These are phyloP conservation scores for Aspergillus nanangensis DNA, from an alignment of 495 filamentous ascomycete species.

Conservation along the genomic window DNA sequence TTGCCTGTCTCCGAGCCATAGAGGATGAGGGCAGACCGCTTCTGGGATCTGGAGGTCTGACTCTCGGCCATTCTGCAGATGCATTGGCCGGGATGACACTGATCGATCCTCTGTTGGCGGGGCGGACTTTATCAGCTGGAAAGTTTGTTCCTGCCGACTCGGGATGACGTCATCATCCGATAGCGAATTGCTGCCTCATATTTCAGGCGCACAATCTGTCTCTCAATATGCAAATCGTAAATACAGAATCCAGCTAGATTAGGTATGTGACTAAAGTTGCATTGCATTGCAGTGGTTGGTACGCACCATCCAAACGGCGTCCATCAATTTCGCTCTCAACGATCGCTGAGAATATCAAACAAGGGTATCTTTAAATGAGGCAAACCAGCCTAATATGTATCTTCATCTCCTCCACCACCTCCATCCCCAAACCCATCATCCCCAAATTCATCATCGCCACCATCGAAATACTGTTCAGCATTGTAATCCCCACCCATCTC, in stretches of 20 bases:
- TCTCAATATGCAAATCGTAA: too few species aligned
- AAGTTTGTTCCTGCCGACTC: neutral
- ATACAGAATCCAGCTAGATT: too few species aligned
- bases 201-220: too few species aligned
- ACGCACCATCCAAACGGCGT: too few species aligned
- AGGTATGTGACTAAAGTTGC: too few species aligned
- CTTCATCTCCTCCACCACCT: conserved; percentile 48
- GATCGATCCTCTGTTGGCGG: neutral
- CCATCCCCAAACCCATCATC: conserved; percentile 46
- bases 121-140: too few species aligned
- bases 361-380: neutral
- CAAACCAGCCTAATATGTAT: conserved; percentile 30
- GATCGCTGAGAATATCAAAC: conserved; percentile 39
- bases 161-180: neutral
- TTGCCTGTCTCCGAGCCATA: conserved; percentile 97
- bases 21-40: conserved; percentile 67
- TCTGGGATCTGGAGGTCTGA: neutral
- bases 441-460: conserved; percentile 54
- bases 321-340: too few species aligned
- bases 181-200: too few species aligned
- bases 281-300: too few species aligned
- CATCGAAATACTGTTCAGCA: conserved; percentile 63
- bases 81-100: neutral
- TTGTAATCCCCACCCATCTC: conserved; percentile 59
- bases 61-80: neutral